A percentile compares a stretch with the other conserved stretches of the same genome.
phyloP scores from a whole-genome alignment of 495 filamentous ascomycete genomes.

The Aspergillus bridgeri region DNA sequence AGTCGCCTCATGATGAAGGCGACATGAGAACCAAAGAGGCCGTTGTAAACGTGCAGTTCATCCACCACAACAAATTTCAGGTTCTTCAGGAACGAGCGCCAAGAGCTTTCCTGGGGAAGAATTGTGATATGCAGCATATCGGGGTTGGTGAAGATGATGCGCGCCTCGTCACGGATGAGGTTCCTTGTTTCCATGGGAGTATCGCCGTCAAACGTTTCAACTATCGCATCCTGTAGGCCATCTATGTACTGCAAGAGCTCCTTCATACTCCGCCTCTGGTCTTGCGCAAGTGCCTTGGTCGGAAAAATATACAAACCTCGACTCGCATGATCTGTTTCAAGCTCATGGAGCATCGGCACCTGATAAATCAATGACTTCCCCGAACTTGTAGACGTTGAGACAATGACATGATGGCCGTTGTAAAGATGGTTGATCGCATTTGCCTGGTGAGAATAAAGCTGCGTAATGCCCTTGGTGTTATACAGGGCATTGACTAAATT shows the following conservation, averaged over 20 bases:
- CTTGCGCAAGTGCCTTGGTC: slow-evolving; percentile 94
- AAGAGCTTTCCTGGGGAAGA: slow-evolving; percentile 83
- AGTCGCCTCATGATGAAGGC: slow-evolving; percentile 92
- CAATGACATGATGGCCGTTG: slow-evolving; percentile 81
- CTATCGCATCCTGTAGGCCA: slow-evolving; percentile 66
- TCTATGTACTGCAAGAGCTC: slow-evolving; percentile 79
- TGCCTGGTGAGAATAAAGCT: slow-evolving; percentile 90
- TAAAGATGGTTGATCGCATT: slow-evolving; percentile 92
- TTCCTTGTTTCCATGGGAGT: slow-evolving; percentile 78
- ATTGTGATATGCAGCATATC: slow-evolving; percentile 98
- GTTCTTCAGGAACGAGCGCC: slow-evolving; percentile 85
- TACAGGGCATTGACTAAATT: slow-evolving; percentile 91
- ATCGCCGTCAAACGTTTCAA: slow-evolving; percentile 96
- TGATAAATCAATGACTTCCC: slow-evolving; percentile 98
- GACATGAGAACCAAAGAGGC: slow-evolving; percentile 89
- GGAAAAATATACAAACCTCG: slow-evolving; percentile 98
- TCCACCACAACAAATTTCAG: slow-evolving; percentile 86
- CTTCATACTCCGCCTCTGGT: slow-evolving; percentile 84
- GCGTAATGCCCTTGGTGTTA: slow-evolving; percentile 80
- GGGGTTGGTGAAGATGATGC: slow-evolving; percentile 96
- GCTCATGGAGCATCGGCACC: slow-evolving; percentile 82
- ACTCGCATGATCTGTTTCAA: slow-evolving; percentile 73
- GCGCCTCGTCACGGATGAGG: slow-evolving; percentile 77
- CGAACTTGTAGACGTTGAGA: slow-evolving; percentile 91
- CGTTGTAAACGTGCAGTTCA: slow-evolving; percentile 95